Evolutionary conservation across 2,329 filamentous ascomycete genomes (phyloP).

Genomic region (Neofusicoccum cordaticola): DNA sequence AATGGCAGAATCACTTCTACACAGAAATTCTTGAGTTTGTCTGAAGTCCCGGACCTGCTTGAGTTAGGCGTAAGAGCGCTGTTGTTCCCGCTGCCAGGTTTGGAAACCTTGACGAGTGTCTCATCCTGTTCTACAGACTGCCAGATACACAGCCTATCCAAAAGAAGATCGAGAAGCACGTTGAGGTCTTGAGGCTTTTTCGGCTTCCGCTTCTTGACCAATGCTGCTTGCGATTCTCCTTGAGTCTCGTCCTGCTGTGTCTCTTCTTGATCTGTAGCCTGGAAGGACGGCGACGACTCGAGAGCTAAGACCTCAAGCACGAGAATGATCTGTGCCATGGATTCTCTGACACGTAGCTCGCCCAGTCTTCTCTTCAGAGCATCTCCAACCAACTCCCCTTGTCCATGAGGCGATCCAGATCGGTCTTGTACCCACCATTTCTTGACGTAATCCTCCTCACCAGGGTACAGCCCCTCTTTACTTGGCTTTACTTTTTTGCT

Average conservation of each 20-base stretch:
- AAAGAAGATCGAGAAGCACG: constrained; percentile 67
- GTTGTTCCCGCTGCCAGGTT: constrained; percentile 23
- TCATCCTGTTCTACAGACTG: constrained; percentile 68
- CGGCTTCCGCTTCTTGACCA: constrained; percentile 39
- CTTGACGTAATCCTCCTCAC: constrained; percentile 63
- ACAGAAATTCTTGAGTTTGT: constrained; percentile 73
- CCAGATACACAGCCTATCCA: constrained; percentile 80
- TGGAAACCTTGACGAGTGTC: constrained; percentile 29
- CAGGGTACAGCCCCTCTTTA: constrained; percentile 66
- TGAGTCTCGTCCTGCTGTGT: constrained; percentile 22
- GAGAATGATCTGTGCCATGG: constrained; percentile 75
- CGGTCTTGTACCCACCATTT: constrained; percentile 63
- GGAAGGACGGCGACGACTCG: constrained; percentile 47
- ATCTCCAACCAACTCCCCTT: constrained; percentile 43
- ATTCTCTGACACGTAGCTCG: constrained; percentile 69
- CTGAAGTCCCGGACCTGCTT: constrained; percentile 39
- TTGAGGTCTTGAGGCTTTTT: constrained; percentile 67
- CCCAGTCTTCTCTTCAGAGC: constrained; percentile 63
- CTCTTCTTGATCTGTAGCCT: constrained; percentile 28
- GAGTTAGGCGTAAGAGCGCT: constrained; percentile 24
- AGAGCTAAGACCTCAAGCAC: constrained; percentile 74
- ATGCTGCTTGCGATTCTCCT: constrained; percentile 18
- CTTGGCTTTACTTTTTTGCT: constrained; percentile 65
- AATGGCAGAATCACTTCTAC: constrained; percentile 79
- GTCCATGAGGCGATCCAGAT: constrained; percentile 3